phyloP scores from a whole-genome alignment of 2,329 filamentous ascomycete genomes.

The Fusarium sp. region DNA sequence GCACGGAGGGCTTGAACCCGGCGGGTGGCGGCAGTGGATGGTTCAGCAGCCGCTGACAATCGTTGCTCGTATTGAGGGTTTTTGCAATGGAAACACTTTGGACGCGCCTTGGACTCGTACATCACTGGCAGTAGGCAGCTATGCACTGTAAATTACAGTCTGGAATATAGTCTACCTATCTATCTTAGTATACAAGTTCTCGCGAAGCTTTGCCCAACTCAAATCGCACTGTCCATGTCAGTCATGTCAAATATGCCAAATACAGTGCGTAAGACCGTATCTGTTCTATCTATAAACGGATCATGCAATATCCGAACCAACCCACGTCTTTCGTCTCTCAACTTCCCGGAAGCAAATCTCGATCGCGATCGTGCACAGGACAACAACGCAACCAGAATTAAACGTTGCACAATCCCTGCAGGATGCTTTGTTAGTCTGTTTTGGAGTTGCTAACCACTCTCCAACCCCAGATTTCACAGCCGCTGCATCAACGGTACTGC shows the following conservation, averaged over 20 bases:
- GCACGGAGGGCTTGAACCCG: conserved; percentile 23
- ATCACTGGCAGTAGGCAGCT: too few species aligned
- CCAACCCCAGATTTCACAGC: conserved; percentile 32
- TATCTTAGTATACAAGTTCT: neutral
- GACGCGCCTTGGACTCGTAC: neutral
- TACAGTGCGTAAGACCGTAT: conserved; percentile 23
- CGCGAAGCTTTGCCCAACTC: neutral
- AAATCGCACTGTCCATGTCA: conserved; percentile 24
- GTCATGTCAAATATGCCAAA: neutral
- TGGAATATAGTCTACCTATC: too few species aligned
- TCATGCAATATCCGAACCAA: conserved; percentile 30
- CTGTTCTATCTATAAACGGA: conserved; percentile 17
- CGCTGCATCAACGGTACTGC: conserved; percentile 8
- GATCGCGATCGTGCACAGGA: conserved; percentile 28
- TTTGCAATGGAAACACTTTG: conserved; percentile 32
- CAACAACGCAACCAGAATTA: neutral
- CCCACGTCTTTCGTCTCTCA: conserved; percentile 20
- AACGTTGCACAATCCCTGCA: conserved; percentile 33
- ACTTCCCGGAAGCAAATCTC: conserved; percentile 17
- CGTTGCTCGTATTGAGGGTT: conserved; percentile 31
- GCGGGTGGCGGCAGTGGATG: conserved; percentile 19
- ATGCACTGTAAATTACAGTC: too few species aligned
- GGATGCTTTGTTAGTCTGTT: conserved; percentile 19
- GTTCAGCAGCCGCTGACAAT: conserved; percentile 21
- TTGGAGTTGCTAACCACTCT: conserved; percentile 4